Base-by-base conservation (phyloP, 768 basidiomycete species). In the Lactifluus volemus region DNA sequence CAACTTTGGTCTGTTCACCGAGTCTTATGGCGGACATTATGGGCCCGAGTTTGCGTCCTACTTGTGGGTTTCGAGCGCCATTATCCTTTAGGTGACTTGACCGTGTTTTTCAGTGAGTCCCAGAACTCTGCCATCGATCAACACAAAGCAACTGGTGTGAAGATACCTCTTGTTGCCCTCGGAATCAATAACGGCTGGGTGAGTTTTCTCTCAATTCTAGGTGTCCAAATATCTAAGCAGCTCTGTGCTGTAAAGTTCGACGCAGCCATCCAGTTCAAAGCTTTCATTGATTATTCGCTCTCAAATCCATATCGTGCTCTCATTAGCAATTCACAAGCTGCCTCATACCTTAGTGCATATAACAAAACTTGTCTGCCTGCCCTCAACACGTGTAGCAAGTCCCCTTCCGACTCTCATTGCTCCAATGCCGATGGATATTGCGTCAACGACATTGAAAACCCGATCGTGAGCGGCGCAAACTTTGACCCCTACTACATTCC, bases 1-100 rank as follows among this genome's bases (percentile, higher is more conserved):
- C 55, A 71, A 74, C 6, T 70, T 82, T 48, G 81, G 78, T 1
- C 70, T 82, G 44, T 83, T 81, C 79, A 80, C 80, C 1, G 80
- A 82, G 68, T 81, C 80, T 74, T 62, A 54, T 25, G 61, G 64
- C 15, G 69, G 70, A 6, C 70, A 70, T 47, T 69, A 68, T 50
- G 70, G 70, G 1, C 69, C 69, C 0, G 59, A 56, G 8, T 69
- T 69, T 57, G 45, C 51, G n/a, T 49, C 17, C 19, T 48, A 47
- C 49, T 60, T 58, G 56, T 58, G 36, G 14, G 56, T 58, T 19
- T 41, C 3, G 5, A 30, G 49, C 38, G 12, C 49, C 32, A 29
- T 15, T 17, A 42, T 44, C 19, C 1, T 53, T 32, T 21, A 53
- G 2, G 21, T 21, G n/a, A 39, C 11, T 15, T 39, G 21, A 53